Conservation (phyloP, 164 flowering plant genomes). For the Annona squamosa region DNA sequence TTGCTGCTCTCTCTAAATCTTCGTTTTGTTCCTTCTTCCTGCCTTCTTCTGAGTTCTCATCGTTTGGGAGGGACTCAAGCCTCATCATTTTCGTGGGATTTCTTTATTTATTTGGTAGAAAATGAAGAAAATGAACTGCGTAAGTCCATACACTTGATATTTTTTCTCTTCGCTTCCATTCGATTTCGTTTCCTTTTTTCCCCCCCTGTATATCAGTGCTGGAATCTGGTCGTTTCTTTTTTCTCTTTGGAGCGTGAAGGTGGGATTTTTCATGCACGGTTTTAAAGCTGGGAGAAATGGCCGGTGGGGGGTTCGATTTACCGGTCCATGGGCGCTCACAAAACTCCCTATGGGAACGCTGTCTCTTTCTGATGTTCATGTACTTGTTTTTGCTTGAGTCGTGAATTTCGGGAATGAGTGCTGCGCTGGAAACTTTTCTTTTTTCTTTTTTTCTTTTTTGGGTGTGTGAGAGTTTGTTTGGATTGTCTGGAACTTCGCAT, state of each 20-base stretch:
- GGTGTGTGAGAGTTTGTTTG: neutral
- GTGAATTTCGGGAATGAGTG: neutral
- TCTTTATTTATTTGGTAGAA: conserved; percentile 1
- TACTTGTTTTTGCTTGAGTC: neutral
- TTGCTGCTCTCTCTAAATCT: neutral
- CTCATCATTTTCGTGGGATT: neutral
- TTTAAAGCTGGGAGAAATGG: neutral
- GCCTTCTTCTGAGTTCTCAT: neutral
- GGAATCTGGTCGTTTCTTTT: neutral
- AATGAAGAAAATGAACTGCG: conserved; percentile 15
- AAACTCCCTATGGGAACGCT: no score
- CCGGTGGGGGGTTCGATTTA: neutral
- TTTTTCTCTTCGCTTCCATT: neutral
- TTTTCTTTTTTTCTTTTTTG: no score
- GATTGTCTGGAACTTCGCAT: neutral
- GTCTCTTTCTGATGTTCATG: no score
- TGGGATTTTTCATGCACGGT: neutral
- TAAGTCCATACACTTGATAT: conserved; percentile 1
- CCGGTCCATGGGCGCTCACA: neutral
- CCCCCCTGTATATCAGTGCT: no score
- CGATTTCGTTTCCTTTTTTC: no score
- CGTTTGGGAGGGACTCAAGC: neutral
- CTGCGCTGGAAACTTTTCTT: neutral
- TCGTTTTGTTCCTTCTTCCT: neutral
- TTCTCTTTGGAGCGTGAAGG: neutral